Percentiles rank a stretch among this genome's conserved stretches.
phyloP scores from a whole-genome alignment of 2,329 filamentous ascomycete genomes.

The Pseudogymnoascus sp. region DNA sequence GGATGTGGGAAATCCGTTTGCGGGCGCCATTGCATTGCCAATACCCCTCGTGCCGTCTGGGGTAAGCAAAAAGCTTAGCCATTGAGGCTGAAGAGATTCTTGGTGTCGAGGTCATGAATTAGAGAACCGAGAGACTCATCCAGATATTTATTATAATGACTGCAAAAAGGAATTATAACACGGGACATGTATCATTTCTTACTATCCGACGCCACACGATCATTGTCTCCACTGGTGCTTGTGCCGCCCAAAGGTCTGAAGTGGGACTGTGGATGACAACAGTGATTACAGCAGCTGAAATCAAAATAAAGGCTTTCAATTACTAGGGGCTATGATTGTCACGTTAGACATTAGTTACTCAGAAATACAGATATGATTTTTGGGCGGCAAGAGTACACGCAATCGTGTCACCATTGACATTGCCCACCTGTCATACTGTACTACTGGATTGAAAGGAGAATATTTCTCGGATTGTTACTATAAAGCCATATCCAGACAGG shows the following conservation, averaged over 20 bases:
- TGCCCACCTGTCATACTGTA: background rate
- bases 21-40: background rate
- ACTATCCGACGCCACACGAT: background rate
- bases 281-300: too few species aligned
- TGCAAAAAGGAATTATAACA: background rate
- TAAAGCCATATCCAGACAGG: background rate
- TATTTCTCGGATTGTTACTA: background rate
- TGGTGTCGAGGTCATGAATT: background rate
- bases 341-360: too few species aligned
- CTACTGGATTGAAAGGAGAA: background rate
- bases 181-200: background rate
- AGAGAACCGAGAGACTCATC: background rate
- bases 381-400: background rate
- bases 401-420: background rate
- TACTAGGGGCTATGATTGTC: too few species aligned
- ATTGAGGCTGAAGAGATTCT: background rate
- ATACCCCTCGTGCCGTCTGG: background rate
- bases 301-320: too few species aligned
- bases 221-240: background rate
- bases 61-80: slow-evolving; percentile 7
- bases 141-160: background rate
- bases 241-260: too few species aligned
- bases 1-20: background rate
- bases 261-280: too few species aligned
- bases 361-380: too few species aligned